Evolutionary conservation across 2,329 filamentous ascomycete species (phyloP), one percentile per base, ranked within the genome.

Genomic region (Apiospora saccharicola): DNA sequence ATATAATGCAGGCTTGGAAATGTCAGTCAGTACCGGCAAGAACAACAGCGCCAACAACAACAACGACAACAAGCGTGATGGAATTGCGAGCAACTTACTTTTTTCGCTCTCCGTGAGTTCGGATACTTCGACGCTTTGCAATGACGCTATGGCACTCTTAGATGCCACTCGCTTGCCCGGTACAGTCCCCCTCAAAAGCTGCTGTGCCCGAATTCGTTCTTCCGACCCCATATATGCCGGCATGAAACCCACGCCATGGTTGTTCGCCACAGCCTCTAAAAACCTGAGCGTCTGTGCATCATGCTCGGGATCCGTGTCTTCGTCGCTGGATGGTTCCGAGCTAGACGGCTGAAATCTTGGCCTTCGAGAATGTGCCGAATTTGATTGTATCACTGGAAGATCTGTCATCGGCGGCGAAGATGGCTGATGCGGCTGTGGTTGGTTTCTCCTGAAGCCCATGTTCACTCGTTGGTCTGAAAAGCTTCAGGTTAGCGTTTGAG

Each of bases 1-100:
- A 92, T 72, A 92, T 92, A 26, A 89, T 85, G 77, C 90, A 92
- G 19, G 81, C 90, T 92, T 74, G 8, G 53, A 72, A 68, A 6
- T 70, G 68, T 70, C 16, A 49, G 24, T 16, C 26, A 30, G 26
- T 30, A 30, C 26, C 26, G 26, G 26, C 26, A 30, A 30, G 26
- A 30, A 30, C 26, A 30, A 30, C 26, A 30, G 26, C 26, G n/a
- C n/a, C n/a, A 30, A 30, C 26, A 16, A 6, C 34, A n/a, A 16
- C 13, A 26, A 14, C 68, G 14, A 8, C 3, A 12, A 10, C 4
- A 4, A 5, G 19, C 7, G 46, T 10, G 37, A 41, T 7, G 7
- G 70, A 49, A 26, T 69, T 13, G 3, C n/a, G 64, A 57, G 61
- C 5, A 49, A 81, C 86, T 79, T 80, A 89, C 88, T 85, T 76